Base-by-base conservation (phyloP, 345 rosid genomes). In the Orychophragmus violaceus region DNA sequence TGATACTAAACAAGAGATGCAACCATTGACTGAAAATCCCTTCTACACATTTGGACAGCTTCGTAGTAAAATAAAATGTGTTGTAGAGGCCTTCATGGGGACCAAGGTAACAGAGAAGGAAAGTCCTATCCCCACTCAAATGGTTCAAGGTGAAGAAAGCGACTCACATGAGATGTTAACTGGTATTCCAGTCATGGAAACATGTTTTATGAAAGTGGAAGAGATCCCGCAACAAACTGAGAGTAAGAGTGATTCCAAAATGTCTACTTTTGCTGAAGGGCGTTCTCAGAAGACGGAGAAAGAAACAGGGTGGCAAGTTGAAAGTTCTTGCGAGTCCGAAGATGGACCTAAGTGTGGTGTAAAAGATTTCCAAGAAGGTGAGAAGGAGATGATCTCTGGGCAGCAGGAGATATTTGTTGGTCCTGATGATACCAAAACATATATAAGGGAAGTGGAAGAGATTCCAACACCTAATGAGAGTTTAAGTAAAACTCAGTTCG, bases 21-120 rank as follows among this genome's bases (percentile, higher is more conserved):
- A 58, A 59, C 51, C 58, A 36, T 73, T 32, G 51, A 79, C 71
- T 17, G 74, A 74, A 53, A 71, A 41, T 9, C 21, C 67, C 19
- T 80, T 77, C 57, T 72, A 77, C 24, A 52, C 74, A 44, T 74
- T 74, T 44, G 77, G 75, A 62, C 83, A 78, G 51, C 44, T 59
- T 44, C 71, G 58, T 44, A 75, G 76, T 66, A 61, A 69, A 58
- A 0, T 62, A 21, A 52, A 78, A 66, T 62, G 61, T 75, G 71
- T 68, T 29, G 79, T 76, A 57, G 84, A 74, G 67, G 60, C 68
- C 68, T 56, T 70, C 66, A 44, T 70, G 11, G 74, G 70, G 55
- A 77, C 53, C 77, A 74, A 75, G 66, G 27, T 63, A 62, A 58
- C 72, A 37, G 79, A 75, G 62, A n/a, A n/a, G n/a, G 67, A 74